Base-by-base conservation (phyloP, 73 alveolate genomes). In the Loxodes magnus region DNA sequence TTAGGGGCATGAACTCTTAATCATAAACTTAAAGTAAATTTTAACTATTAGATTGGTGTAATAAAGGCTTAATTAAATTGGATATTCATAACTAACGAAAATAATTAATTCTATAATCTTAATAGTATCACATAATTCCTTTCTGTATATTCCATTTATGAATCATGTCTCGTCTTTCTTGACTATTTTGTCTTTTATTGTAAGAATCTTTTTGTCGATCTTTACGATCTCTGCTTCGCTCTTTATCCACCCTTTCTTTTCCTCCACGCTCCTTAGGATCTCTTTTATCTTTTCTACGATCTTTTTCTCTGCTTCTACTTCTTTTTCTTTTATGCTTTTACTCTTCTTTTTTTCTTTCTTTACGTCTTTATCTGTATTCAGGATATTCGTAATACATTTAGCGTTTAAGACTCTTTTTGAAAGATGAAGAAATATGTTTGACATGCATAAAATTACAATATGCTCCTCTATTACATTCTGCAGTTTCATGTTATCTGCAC, bases 381-480 rank as follows among this genome's bases (percentile, higher is more conserved):
- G 99, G 99, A 65, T 93, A 95, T 28, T 89, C 97, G 27, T 86
- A 93, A 56, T 96, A 92, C 99, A 96, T 96, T 69, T 93, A 82
- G 49, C 80, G 88, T 56, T 79, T 77, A 38, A 96, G 70, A 30
- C 91, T 75, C 43, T 77, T 78, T 65, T 74, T 76, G 49, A 93
- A 71, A 14, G 84, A 73, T 58, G 79, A 74, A 16, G 96, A 74
- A 4, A 93, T 91, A 55, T 92, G 97, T 71, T 96, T 96, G 56
- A 87, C 71, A 79, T 96, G 99, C 87, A 96, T 82, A 69, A 94
- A 96, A 60, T 96, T 96, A 53, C 99, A 96, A 64, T 82, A 88
- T 30, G 98, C 99, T 7, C 99, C 98, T 36, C 99, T 70, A 42
- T 93, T 93, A 80, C 99, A 96, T 6, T 83, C 68, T 35, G 98